Percentiles rank a stretch among this genome's conserved stretches.
phyloP scores from a whole-genome alignment of 345 rosid genomes.

The Raphanus sativus region DNA sequence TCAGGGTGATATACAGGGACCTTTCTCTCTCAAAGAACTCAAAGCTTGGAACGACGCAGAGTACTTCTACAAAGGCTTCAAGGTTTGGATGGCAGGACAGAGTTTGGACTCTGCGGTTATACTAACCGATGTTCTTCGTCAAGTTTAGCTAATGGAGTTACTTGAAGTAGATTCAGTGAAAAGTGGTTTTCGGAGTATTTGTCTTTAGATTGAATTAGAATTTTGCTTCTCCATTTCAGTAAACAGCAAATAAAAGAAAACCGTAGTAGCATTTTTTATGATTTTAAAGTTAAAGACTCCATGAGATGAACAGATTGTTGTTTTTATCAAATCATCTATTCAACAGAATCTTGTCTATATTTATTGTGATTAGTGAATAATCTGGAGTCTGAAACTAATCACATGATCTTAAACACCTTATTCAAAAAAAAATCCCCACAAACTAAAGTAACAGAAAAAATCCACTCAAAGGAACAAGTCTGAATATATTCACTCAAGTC shows the following conservation, averaged over 20 bases:
- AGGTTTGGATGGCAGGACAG: slow-evolving; percentile 71
- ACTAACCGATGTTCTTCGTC: slow-evolving; percentile 44
- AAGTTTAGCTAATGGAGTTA: slow-evolving; percentile 3
- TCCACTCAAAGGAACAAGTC: slow-evolving; percentile 34
- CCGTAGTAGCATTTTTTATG: background rate
- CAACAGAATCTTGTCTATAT: background rate
- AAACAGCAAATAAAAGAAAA: slow-evolving; percentile 24
- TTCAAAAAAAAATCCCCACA: slow-evolving; percentile 28
- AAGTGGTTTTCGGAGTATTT: background rate
- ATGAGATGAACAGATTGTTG: slow-evolving; percentile 10
- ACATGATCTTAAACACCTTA: slow-evolving; percentile 28
- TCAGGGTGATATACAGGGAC: slow-evolving; percentile 58
- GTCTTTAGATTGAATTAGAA: background rate
- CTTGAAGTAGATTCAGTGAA: slow-evolving; percentile 9
- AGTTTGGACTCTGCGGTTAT: slow-evolving; percentile 45
- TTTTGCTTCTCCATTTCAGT: slow-evolving; percentile 28
- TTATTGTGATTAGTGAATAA: background rate
- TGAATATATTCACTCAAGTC: slow-evolving; percentile 37
- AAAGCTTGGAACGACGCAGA: slow-evolving; percentile 57
- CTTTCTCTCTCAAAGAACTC: slow-evolving; percentile 54
- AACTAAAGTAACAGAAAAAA: slow-evolving; percentile 19
- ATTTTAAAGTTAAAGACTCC: background rate
- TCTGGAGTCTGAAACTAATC: slow-evolving; percentile 30
- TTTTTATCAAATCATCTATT: background rate
- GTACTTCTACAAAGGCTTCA: slow-evolving; percentile 59